Conservation (phyloP, 1,139 yeast genomes). For the Blastobotrys raffinosifermentans region DNA sequence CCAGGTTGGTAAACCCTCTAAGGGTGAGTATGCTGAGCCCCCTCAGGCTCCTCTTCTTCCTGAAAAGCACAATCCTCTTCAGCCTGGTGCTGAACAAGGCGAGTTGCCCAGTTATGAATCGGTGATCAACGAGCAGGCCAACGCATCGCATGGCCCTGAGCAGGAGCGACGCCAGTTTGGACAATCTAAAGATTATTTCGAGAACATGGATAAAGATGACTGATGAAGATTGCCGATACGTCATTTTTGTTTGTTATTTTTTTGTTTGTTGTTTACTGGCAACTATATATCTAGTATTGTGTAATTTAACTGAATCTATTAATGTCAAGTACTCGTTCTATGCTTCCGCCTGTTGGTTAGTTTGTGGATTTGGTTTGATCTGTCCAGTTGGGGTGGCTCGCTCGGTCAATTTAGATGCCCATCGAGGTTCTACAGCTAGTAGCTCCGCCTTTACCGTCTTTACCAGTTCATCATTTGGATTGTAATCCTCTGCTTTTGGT, state of each 20-base stretch:
- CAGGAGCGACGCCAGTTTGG: slow-evolving; percentile 18
- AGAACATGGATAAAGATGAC: slow-evolving; percentile 16
- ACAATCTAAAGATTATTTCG: slow-evolving; percentile 22
- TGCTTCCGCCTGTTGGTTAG: too few species aligned
- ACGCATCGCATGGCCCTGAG: background rate
- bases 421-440: slow-evolving; percentile 31
- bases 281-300: too few species aligned
- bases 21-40: background rate
- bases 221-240: too few species aligned
- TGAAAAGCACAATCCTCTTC: background rate
- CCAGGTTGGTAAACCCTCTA: too few species aligned
- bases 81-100: slow-evolving; percentile 5
- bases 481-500: slow-evolving; percentile 16
- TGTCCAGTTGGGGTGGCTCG: too few species aligned
- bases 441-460: slow-evolving; percentile 29
- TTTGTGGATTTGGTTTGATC: too few species aligned
- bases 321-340: too few species aligned
- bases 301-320: too few species aligned
- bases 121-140: slow-evolving; percentile 11
- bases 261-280: too few species aligned
- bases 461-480: slow-evolving; percentile 13
- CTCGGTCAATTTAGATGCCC: slow-evolving; percentile 25
- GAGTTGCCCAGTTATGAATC: slow-evolving; percentile 19
- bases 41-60: background rate
- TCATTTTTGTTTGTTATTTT: too few species aligned